phyloP scores from a whole-genome alignment of 2,329 filamentous ascomycete genomes.

The Aspergillus pseudotamarii region DNA sequence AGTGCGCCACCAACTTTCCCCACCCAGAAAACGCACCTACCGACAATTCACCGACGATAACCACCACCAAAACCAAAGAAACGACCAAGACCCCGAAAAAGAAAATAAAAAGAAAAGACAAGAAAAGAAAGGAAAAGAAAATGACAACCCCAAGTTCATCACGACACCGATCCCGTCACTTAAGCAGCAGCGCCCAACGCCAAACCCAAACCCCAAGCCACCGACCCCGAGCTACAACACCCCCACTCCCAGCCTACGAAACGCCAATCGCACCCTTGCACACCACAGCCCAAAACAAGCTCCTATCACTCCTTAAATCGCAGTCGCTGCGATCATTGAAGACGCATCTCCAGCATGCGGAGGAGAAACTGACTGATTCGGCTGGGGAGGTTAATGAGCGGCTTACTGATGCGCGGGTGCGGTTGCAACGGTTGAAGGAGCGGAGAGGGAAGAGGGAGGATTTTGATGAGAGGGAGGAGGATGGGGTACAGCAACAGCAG shows the following conservation, averaged over 20 bases:
- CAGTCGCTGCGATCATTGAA: slow-evolving; percentile 50
- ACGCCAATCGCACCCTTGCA: slow-evolving; percentile 57
- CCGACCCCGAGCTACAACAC: not conserved
- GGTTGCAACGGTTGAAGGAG: slow-evolving; percentile 42
- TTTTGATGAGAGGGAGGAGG: slow-evolving; percentile 25
- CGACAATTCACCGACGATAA: not conserved
- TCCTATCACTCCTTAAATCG: slow-evolving; percentile 49
- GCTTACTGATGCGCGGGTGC: slow-evolving; percentile 42
- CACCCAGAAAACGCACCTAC: not conserved
- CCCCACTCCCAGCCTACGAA: slow-evolving; percentile 54
- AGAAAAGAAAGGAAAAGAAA: not conserved
- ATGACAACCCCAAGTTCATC: slow-evolving; percentile 8
- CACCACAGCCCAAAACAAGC: slow-evolving; percentile 45
- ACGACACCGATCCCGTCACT: not conserved
- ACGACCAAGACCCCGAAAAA: too few species aligned
- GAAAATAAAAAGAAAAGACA: not conserved
- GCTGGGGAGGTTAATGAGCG: slow-evolving; percentile 61
- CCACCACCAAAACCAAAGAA: not conserved
- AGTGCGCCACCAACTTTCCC: not conserved
- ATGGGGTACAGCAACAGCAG: slow-evolving; percentile 23
- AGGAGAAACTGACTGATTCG: slow-evolving; percentile 49
- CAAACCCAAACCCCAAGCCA: not conserved
- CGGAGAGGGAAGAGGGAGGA: slow-evolving; percentile 24
- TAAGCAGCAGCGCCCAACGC: not conserved
- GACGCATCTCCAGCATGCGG: slow-evolving; percentile 51